Evolutionary conservation across 768 basidiomycete genomes (phyloP), one percentile per base, ranked within the genome.

Genomic region (Podaxis pistillaris): DNA sequence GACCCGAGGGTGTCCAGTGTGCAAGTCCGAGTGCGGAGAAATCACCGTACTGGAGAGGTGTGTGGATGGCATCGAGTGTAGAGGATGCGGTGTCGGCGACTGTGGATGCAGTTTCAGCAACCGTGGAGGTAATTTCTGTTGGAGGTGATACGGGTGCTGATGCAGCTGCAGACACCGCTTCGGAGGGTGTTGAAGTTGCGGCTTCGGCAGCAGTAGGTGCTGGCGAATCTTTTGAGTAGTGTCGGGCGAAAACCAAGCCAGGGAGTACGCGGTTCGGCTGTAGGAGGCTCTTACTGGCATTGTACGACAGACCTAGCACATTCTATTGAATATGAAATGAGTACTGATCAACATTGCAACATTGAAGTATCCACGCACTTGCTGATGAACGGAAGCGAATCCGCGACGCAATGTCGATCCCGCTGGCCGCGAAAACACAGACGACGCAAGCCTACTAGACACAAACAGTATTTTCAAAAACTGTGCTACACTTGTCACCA

Each of bases 11-110:
- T 52, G 82, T 77, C 84, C 86, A 90, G 17, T 78, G 71, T 15
- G 79, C 75, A 2, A 93, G 75, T 2, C 89, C 91, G 41, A 91
- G 79, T 3, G 85, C 82, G 15, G 86, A 83, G 41, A 93, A 78
- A 73, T 91, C 90, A 1, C 91, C 91, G 49, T 85, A 86, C 64
- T 91, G 84, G 4, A 91, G 73, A 1, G 88, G 81, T 24, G 81
- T 73, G 41, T 67, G 66, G 9, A 75, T 61, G 11, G 74, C 64
- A 57, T 75, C 66, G 22, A 71, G 67, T 6, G 72, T 4, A 41
- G 69, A 63, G 4, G 58, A 58, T 58, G 57, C 60, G 58, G 62
- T 24, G 60, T 70, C 66, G 9, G 66, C 19, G n/a, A 56, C 37
- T 38, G 54, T 40, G 0, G 61, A 11, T 49, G 40, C 46, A 3